Conservation (phyloP, 768 basidiomycete genomes). For the Mycena epipterygia region DNA sequence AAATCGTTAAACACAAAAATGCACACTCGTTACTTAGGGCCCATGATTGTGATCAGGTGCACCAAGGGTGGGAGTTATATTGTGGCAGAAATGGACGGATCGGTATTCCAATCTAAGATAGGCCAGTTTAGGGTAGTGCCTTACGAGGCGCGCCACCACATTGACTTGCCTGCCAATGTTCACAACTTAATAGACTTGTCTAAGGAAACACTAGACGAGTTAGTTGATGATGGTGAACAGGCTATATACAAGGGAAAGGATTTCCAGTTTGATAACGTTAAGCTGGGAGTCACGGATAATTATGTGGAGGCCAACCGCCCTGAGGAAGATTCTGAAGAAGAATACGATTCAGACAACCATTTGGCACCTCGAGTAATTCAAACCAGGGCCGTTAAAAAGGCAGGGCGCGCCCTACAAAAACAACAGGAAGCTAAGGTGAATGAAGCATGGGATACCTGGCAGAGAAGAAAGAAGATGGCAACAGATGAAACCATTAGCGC, state of each 20-base stretch:
- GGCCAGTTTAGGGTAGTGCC: conserved; percentile 26
- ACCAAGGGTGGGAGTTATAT: conserved; percentile 8
- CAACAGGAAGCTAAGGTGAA: too few relatives aligned
- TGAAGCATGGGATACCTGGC: too few relatives aligned
- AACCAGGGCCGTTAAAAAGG: too few relatives aligned
- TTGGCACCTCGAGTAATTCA: too few relatives aligned
- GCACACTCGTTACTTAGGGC: conserved; percentile 35
- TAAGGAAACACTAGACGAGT: background rate
- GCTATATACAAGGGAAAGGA: background rate
- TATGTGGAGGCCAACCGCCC: too few relatives aligned
- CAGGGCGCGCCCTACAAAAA: too few relatives aligned
- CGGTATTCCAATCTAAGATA: conserved; percentile 20
- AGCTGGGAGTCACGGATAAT: too few relatives aligned
- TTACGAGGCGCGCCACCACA: background rate
- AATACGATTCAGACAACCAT: too few relatives aligned
- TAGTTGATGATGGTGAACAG: background rate
- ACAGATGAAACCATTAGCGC: too few relatives aligned
- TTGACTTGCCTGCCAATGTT: background rate
- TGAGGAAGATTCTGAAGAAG: too few relatives aligned
- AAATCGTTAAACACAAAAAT: conserved; percentile 16
- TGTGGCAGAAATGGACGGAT: conserved; percentile 1
- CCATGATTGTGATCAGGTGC: conserved; percentile 25
- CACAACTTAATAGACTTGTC: conserved; percentile 23
- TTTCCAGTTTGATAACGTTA: conserved; percentile 13
- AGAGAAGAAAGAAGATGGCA: too few relatives aligned